Conservation (phyloP, 805 yeast genomes). For the Metschnikowia lachancei region DNA sequence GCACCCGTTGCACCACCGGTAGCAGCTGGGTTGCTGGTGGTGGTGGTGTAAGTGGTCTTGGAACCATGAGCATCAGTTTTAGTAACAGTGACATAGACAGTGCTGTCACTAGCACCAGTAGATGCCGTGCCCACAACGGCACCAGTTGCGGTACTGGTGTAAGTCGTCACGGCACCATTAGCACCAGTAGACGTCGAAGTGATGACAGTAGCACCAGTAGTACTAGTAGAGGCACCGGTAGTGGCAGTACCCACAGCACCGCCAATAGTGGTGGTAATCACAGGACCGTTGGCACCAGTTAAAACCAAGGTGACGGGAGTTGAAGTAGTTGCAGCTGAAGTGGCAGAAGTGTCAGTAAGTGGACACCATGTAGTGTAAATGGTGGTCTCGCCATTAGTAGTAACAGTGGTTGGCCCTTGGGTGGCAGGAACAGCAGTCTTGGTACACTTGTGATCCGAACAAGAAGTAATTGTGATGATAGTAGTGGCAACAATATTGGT, state of each 20-base stretch:
- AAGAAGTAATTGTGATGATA: conserved; percentile 27
- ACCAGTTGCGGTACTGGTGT: not conserved
- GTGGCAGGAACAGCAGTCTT: conserved; percentile 26
- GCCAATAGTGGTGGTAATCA: not conserved
- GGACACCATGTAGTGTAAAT: conserved; percentile 39
- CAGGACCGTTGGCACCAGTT: conserved; percentile 8
- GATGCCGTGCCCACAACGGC: too few relatives aligned
- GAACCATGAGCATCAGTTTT: too few relatives aligned
- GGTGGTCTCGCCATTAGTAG: conserved; percentile 20
- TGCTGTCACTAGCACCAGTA: not conserved
- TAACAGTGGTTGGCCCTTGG: conserved; percentile 31
- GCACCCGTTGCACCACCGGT: too few relatives aligned
- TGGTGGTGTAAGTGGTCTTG: too few relatives aligned
- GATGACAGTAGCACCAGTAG: not conserved
- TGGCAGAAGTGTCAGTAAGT: conserved; percentile 22
- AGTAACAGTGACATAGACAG: not conserved
- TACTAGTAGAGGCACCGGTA: not conserved
- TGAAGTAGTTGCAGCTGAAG: too few relatives aligned
- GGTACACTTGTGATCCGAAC: conserved; percentile 14
- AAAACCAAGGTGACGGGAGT: conserved; percentile 14
- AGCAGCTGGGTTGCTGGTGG: too few relatives aligned
- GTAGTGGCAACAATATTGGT: conserved; percentile 29
- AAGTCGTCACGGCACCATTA: too few relatives aligned
- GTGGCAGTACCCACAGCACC: too few relatives aligned
- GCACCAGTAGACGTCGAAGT: too few relatives aligned